These are phyloP conservation scores for Laetiporus sulphureus DNA, from an alignment of 1,284 basidiomycete genomes.

Conservation along the genomic window DNA sequence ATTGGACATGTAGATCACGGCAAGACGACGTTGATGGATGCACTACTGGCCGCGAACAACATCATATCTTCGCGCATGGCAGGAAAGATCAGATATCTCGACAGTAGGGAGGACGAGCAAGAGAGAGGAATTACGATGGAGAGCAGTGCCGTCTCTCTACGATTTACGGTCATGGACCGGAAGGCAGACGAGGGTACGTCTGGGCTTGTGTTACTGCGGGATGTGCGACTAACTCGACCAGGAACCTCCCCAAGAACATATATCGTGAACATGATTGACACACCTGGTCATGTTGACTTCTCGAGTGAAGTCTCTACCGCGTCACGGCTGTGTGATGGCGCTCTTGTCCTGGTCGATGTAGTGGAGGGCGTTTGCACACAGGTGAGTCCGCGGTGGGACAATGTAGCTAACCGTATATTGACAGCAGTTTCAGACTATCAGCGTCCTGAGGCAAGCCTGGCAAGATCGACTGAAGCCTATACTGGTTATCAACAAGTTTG, in stretches of 20 bases:
- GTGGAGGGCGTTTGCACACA: constrained; percentile 99
- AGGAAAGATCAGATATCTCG: constrained; percentile 93
- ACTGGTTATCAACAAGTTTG: constrained; percentile 96
- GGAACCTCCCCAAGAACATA: constrained; percentile 57
- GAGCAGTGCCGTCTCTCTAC: constrained; percentile 86
- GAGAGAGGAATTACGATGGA: constrained; percentile 99
- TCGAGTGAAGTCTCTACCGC: constrained; percentile 96
- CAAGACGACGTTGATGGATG: constrained; percentile 94
- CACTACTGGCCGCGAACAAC: constrained; percentile 93
- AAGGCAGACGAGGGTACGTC: constrained; percentile 36
- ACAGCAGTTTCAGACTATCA: constrained; percentile 69
- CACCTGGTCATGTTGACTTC: constrained; percentile 98
- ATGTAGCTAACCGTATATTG: not conserved
- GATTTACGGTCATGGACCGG: constrained; percentile 71
- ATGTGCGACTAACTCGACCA: constrained; percentile 31
- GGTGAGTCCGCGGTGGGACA: constrained; percentile 37
- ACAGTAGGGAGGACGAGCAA: constrained; percentile 96
- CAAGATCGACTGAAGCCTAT: constrained; percentile 85
- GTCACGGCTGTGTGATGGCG: constrained; percentile 91
- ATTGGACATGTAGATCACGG: constrained; percentile 88
- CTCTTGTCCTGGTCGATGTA: constrained; percentile 94
- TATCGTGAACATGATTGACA: constrained; percentile 94
- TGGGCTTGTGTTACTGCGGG: not conserved
- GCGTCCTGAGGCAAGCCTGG: constrained; percentile 95
- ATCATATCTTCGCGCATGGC: constrained; percentile 96